Conservation (phyloP, 2,329 filamentous ascomycete species). For the Bimuria novae-zelandiae region DNA sequence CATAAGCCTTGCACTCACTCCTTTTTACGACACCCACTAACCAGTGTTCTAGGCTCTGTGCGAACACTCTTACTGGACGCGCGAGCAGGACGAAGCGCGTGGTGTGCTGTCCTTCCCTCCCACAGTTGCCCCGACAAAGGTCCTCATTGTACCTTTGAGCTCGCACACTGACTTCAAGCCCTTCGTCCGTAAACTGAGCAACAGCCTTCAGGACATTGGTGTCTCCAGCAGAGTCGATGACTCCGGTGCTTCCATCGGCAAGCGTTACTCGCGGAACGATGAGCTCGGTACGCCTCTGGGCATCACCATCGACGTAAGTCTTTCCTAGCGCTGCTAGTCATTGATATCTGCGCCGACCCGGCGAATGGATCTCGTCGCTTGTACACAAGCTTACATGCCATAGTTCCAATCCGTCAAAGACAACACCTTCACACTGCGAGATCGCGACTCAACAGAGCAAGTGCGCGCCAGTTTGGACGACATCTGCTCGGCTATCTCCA, state of each 20-base stretch:
- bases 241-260: conserved; percentile 89
- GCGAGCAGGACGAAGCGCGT: conserved; percentile 80
- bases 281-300: conserved; percentile 93
- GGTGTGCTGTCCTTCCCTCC: conserved; percentile 77
- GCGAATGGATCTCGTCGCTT: too few relatives aligned
- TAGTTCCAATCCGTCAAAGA: conserved; percentile 89
- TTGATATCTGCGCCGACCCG: too few relatives aligned
- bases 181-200: conserved; percentile 72
- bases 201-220: conserved; percentile 74
- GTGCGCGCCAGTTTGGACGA: conserved; percentile 82
- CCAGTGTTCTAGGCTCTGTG: conserved; percentile 85
- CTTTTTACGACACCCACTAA: conserved; percentile 13
- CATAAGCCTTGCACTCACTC: not conserved
- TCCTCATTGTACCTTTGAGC: conserved; percentile 87
- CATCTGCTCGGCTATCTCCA: conserved; percentile 75
- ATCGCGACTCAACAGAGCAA: conserved; percentile 85
- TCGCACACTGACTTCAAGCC: conserved; percentile 80
- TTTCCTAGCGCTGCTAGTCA: not conserved
- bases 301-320: conserved; percentile 74
- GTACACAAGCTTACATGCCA: conserved; percentile 7
- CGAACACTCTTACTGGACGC: conserved; percentile 95
- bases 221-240: conserved; percentile 88
- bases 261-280: conserved; percentile 87
- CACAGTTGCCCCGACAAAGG: conserved; percentile 88
- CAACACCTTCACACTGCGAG: conserved; percentile 81